Percentiles rank a stretch among this genome's conserved stretches.
These are phyloP conservation scores for Glycine tomentella DNA, from an alignment of 306 rosid genomes.

Conservation along the genomic window DNA sequence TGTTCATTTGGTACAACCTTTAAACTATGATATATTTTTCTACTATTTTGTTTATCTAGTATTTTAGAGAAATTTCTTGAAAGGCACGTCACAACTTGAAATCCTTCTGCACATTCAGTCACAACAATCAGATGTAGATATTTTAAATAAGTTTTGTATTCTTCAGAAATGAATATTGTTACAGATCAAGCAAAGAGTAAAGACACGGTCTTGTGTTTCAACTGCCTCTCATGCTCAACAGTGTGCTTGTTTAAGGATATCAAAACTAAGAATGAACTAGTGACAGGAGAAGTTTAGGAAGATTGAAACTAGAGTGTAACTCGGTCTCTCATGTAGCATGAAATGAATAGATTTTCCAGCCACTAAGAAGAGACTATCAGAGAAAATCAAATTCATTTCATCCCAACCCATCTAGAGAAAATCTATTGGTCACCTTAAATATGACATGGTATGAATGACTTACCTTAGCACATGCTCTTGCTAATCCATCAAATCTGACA, in stretches of 20 bases:
- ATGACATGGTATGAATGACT: too few species aligned
- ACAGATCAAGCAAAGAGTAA: conserved; percentile 24
- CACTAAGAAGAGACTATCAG: neutral
- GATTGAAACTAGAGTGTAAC: neutral
- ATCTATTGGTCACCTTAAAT: too few species aligned
- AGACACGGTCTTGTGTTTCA: neutral
- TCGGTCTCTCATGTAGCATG: neutral
- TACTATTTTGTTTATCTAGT: neutral
- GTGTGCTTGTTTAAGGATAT: neutral
- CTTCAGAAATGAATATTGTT: neutral
- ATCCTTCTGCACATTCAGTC: conserved; percentile 9
- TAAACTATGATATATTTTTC: conserved; percentile 30
- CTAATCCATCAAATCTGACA: too few species aligned
- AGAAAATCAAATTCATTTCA: conserved; percentile 22
- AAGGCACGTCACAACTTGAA: conserved; percentile 22
- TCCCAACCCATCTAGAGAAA: too few species aligned
- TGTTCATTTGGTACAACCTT: neutral
- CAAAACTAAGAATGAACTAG: conserved; percentile 16
- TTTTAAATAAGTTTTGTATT: conserved; percentile 13
- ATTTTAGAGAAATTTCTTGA: neutral
- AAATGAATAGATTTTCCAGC: conserved; percentile 15
- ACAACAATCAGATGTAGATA: conserved; percentile 24
- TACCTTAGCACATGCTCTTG: too few species aligned
- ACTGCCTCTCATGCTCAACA: neutral
- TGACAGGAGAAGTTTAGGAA: neutral